Base-by-base conservation (phyloP, 495 filamentous ascomycete species). In the Amniculicola lignicola region DNA sequence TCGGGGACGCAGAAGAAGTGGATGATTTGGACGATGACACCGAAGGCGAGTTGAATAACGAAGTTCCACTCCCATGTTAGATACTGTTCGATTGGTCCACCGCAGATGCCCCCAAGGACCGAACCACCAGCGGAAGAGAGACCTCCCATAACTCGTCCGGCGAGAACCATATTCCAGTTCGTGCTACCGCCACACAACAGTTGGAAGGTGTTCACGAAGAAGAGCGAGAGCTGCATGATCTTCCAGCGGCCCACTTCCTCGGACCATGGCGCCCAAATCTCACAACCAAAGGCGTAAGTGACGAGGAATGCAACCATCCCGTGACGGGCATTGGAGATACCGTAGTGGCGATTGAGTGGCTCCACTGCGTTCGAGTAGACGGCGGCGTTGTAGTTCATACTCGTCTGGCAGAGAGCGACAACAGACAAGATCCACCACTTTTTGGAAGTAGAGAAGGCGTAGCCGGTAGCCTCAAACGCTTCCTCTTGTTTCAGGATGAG, bases 311-410 rank as follows among this genome's bases (percentile, higher is more conserved):
- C 77, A 59, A 80, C 79, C 36, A 85, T 82, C 27, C 85, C 85
- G 18, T 77, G 69, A 27, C 85, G 77, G 21, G 48, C 48, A 23
- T 38, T 71, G 60, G 77, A 82, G 54, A 89, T 79, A 14, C 72
- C 43, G 66, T 86, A 90, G 19, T 85, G 65, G 37, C 80, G 67
- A 2, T 79, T 73, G 49, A 91, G 77, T 2, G 78, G 79, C 0
- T 59, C 60, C n/a, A 89, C 69, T 9, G 78, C 86, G 62, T 85
- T 87, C 36, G 81, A 75, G 69, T 88, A 89, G n/a, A 88, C 75
- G 27, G 80, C 81, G 9, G 83, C 83, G 73, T 89, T 90, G 75
- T 89, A 87, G 73, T 91, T 91, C 87, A 91, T 91, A 10, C 15
- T 23, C 21, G 36, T 51, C 35, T 51, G 48, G 21, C 33, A 39